Percentiles rank a stretch among this genome's conserved stretches.
Evolutionary conservation across 176 grass and related monocot species (phyloP).

Genomic region (Oryza rufipogon): DNA sequence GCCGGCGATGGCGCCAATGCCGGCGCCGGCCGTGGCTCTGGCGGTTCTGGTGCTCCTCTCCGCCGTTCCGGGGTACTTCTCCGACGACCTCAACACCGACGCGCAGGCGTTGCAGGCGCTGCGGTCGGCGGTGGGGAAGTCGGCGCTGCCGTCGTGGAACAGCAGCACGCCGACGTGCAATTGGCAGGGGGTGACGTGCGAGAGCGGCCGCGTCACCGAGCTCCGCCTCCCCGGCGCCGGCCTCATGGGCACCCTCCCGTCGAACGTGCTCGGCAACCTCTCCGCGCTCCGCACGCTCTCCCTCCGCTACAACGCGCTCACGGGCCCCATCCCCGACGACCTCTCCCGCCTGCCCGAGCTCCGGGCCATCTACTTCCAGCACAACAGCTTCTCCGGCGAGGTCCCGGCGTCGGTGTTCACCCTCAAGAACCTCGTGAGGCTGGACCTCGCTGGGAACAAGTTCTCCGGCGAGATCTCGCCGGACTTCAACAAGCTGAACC

Average conservation of each 20-base stretch:
- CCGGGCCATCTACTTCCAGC: conserved; percentile 87
- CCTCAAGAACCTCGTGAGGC: conserved; percentile 76
- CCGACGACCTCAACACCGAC: conserved; percentile 63
- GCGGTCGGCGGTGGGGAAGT: conserved; percentile 63
- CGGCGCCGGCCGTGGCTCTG: conserved; percentile 37
- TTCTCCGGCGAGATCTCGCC: conserved; percentile 72
- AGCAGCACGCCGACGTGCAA: conserved; percentile 61
- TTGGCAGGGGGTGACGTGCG: conserved; percentile 70
- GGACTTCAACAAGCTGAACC: conserved; percentile 80
- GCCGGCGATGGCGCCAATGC: conserved; percentile 58
- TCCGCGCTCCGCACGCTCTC: conserved; percentile 84
- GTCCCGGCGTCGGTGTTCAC: conserved; percentile 65
- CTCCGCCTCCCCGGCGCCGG: conserved; percentile 80
- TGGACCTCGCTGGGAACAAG: conserved; percentile 76
- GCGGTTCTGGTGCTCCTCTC: conserved; percentile 34
- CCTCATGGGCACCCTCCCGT: conserved; percentile 77
- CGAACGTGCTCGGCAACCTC: conserved; percentile 68
- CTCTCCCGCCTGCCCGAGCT: conserved; percentile 68
- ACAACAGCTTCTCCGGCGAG: conserved; percentile 71
- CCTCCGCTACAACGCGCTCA: conserved; percentile 87
- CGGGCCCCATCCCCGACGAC: conserved; percentile 66
- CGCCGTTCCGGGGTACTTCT: conserved; percentile 14
- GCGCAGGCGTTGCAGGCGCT: conserved; percentile 67
- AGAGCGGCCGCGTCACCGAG: conserved; percentile 62
- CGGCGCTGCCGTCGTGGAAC: conserved; percentile 72